Evolutionary conservation across 306 rosid genomes (phyloP), one percentile per base, ranked within the genome.

Genomic region (Dalbergia cochinchinensis): DNA sequence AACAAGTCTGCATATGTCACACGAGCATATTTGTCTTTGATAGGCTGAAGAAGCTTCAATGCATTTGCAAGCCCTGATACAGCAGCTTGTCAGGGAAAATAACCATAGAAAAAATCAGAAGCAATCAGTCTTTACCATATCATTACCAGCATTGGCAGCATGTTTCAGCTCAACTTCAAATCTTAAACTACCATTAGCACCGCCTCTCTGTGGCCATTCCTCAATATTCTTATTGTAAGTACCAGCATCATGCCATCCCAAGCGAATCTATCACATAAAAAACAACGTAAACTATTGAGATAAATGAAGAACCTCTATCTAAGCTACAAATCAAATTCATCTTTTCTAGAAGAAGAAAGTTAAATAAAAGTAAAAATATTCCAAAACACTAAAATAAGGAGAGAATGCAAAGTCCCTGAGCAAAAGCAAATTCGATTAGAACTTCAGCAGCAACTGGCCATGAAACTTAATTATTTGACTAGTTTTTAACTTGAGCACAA

Each of bases 191-290:
- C 90, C 98, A 86, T 93, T 96, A 41, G 99, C 97, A 80, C 99
- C 99, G 15, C 99, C 98, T 82, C 94, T 86, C 75, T 83, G 90
- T 10, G 98, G 98, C 97, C 97, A 95, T 76, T 96, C 98, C 89
- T 91, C 92, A 59, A 93, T 93, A 79, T 93, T 85, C 90, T 96
- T 93, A 85, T 91, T 89, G 69, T 88, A 96, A 58, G 99, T 93
- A 75, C 98, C 97, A 83, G 99, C 89, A 89, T 96, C 98, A 76
- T 96, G 99, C 99, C 99, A 96, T 68, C 98, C 99, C 84, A 96
- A 69, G 69, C 97, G 98, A 80, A 96, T 87, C 99, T 96, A 82
- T 51, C 68, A 62, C 64, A 75, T 51, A 39, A 48, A 69, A 77
- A n/a, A 54, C n/a, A 16, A 76, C 7, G 33, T 65, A 34, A 71